Percentiles rank a stretch among this genome's conserved stretches.
Evolutionary conservation across 2,329 filamentous ascomycete species (phyloP).

Genomic region (Clonostachys chloroleuca): DNA sequence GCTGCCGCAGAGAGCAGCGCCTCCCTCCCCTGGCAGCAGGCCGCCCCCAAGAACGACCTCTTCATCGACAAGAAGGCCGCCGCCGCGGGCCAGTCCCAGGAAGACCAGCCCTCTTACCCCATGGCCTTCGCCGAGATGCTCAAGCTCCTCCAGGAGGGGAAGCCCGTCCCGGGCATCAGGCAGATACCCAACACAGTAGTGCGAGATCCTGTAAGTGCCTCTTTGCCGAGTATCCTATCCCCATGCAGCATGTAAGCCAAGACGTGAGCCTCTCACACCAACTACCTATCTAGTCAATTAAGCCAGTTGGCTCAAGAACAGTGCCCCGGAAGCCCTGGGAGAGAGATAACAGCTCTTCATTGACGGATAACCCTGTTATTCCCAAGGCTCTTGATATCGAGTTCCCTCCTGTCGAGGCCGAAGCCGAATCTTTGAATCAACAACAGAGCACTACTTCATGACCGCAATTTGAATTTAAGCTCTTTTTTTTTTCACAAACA

Average conservation of each 20-base stretch:
- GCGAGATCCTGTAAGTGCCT: constrained; percentile 56
- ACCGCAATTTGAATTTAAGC: too few relatives aligned
- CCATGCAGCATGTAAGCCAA: neutral
- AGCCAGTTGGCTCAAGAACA: constrained; percentile 39
- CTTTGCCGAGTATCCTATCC: neutral
- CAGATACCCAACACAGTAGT: constrained; percentile 80
- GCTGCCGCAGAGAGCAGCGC: neutral
- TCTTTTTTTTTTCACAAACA: constrained; percentile 1
- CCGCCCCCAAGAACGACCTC: constrained; percentile 42
- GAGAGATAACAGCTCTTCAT: constrained; percentile 33
- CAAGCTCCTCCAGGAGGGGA: constrained; percentile 75
- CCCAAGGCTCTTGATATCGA: constrained; percentile 22
- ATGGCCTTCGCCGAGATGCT: constrained; percentile 82
- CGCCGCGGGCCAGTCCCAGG: constrained; percentile 6
- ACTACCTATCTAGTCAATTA: constrained; percentile 29
- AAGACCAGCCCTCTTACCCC: constrained; percentile 67
- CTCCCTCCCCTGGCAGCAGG: constrained; percentile 34
- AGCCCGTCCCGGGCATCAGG: constrained; percentile 81
- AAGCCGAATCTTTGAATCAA: constrained; percentile 3
- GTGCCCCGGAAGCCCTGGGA: constrained; percentile 74
- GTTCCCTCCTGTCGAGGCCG: constrained; percentile 28
- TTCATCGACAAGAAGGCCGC: constrained; percentile 31
- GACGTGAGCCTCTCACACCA: too few relatives aligned
- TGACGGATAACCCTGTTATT: constrained; percentile 8
- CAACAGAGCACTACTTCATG: too few relatives aligned